Conservation (phyloP, 2,329 filamentous ascomycete genomes). For the Ilyonectria robusta region DNA sequence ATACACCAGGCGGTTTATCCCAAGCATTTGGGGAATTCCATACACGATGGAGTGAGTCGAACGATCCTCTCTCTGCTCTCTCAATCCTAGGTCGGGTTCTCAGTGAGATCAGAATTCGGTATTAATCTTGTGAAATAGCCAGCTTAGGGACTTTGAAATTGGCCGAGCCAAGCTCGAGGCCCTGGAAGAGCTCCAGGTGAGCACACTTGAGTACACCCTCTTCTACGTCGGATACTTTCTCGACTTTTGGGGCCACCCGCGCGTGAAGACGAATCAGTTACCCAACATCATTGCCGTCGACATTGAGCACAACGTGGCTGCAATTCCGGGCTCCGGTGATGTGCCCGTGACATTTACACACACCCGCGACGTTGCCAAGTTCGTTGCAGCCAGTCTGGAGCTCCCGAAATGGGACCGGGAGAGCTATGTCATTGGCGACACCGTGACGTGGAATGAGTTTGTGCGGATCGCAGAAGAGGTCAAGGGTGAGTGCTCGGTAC, state of each 20-base stretch:
- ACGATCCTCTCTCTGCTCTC: neutral
- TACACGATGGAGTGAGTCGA: constrained; percentile 10
- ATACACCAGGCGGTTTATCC: constrained; percentile 57
- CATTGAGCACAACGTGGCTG: constrained; percentile 59
- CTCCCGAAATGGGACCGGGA: constrained; percentile 60
- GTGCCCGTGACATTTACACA: constrained; percentile 61
- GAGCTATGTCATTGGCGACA: constrained; percentile 54
- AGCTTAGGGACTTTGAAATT: neutral
- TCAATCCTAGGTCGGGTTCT: too few species aligned
- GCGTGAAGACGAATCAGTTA: constrained; percentile 54
- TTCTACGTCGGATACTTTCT: constrained; percentile 56
- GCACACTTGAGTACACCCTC: constrained; percentile 10
- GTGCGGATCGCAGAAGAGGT: constrained; percentile 56
- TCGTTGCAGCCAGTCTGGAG: constrained; percentile 58
- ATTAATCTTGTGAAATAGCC: neutral
- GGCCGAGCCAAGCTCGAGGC: neutral
- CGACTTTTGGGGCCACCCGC: constrained; percentile 59
- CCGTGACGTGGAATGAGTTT: constrained; percentile 60
- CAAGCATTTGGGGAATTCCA: constrained; percentile 58
- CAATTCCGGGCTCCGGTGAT: constrained; percentile 63
- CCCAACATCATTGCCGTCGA: constrained; percentile 59
- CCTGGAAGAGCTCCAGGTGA: neutral
- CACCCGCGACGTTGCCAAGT: constrained; percentile 62
- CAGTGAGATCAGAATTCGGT: neutral
- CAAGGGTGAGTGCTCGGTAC: neutral